Conservation (phyloP, 1,284 basidiomycete species). For the Tilletiopsis washingtonensis region DNA sequence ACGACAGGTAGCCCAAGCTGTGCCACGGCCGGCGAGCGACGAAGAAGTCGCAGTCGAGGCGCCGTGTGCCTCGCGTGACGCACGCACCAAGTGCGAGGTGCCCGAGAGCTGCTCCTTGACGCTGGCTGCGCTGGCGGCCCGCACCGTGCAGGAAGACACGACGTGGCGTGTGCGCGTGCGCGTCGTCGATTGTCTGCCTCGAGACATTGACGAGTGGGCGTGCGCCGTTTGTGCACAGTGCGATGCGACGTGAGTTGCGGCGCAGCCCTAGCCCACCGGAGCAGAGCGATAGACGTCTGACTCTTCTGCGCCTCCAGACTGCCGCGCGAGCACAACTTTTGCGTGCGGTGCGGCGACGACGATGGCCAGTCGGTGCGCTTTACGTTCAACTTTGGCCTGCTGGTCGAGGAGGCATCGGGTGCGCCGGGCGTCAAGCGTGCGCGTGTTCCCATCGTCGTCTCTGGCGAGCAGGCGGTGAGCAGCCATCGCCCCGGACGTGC, state of each 20-base stretch:
- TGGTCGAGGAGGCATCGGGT: background rate
- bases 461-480: too few relatives aligned
- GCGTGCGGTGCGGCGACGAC: constrained; percentile 18
- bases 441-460: too few relatives aligned
- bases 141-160: constrained; percentile 2
- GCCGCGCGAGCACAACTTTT: constrained; percentile 18
- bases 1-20: too few relatives aligned
- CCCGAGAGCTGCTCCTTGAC: too few relatives aligned
- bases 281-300: too few relatives aligned
- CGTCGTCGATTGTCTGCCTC: background rate
- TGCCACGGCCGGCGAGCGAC: too few relatives aligned
- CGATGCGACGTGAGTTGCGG: constrained; percentile 3
- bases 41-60: background rate
- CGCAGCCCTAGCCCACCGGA: background rate
- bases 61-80: constrained; percentile 9
- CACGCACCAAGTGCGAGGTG: too few relatives aligned
- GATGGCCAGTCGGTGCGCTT: constrained; percentile 7
- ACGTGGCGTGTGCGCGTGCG: background rate
- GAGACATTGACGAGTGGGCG: constrained; percentile 13
- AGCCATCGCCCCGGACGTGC: too few relatives aligned
- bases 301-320: too few relatives aligned
- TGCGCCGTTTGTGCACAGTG: constrained; percentile 17
- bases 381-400: background rate
- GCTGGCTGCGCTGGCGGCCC: constrained; percentile 12
- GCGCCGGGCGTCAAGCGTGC: too few relatives aligned